A percentile compares a stretch with the other conserved stretches of the same genome.
These are phyloP conservation scores for Cytospora leucostoma DNA, from an alignment of 2,329 filamentous ascomycete species.

Conservation along the genomic window DNA sequence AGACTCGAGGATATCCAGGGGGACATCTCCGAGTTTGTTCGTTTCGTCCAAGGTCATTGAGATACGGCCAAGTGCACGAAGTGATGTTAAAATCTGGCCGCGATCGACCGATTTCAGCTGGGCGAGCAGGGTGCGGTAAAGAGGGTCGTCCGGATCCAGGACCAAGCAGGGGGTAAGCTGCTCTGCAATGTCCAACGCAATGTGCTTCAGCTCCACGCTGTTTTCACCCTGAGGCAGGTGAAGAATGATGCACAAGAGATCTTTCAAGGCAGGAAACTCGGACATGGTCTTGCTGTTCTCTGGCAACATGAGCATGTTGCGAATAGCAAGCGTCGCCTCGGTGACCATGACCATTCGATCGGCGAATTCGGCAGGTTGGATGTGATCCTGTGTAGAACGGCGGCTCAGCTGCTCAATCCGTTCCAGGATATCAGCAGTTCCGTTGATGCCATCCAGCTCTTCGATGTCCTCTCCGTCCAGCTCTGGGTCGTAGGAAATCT, in stretches of 20 bases:
- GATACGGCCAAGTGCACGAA: conserved; percentile 82
- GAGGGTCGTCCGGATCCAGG: conserved; percentile 70
- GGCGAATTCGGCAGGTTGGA: conserved; percentile 71
- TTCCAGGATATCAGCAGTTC: conserved; percentile 71
- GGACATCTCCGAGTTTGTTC: conserved; percentile 74
- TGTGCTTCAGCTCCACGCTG: conserved; percentile 83
- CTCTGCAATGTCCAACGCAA: conserved; percentile 88
- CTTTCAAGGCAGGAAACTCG: conserved; percentile 72
- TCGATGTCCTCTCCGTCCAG: conserved; percentile 56
- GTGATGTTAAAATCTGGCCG: conserved; percentile 75
- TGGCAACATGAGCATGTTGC: conserved; percentile 93
- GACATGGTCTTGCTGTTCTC: conserved; percentile 86
- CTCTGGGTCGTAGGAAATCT: conserved; percentile 64
- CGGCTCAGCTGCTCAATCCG: conserved; percentile 66
- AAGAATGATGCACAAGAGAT: conserved; percentile 80
- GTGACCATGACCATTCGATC: conserved; percentile 75
- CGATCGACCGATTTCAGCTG: conserved; percentile 72
- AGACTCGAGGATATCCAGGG: conserved; percentile 63
- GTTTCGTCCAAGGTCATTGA: conserved; percentile 82
- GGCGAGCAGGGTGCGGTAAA: conserved; percentile 73
- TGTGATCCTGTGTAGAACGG: conserved; percentile 63
- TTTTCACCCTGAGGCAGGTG: conserved; percentile 72
- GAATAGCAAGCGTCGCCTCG: conserved; percentile 82
- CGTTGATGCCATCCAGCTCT: conserved; percentile 58
- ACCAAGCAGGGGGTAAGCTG: conserved; percentile 81